phyloP scores from a whole-genome alignment of 1,284 basidiomycete genomes.

The Pyrrhoderma noxium region DNA sequence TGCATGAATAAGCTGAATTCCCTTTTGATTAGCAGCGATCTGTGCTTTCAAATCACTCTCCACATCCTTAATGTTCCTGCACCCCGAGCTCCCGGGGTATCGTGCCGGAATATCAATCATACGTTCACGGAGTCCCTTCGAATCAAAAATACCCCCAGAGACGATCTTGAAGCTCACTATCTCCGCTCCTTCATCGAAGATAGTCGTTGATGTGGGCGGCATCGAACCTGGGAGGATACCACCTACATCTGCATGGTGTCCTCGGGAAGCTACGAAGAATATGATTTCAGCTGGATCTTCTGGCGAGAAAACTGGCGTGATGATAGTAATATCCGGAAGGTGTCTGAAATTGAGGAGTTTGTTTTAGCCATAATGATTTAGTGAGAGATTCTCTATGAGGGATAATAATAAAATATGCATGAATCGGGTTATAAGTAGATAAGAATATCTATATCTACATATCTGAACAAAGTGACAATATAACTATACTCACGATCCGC shows the following conservation, averaged over 20 bases:
- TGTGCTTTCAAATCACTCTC: slow-evolving; percentile 94
- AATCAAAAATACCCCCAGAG: slow-evolving; percentile 72
- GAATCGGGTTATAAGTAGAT: too few relatives aligned
- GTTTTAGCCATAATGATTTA: too few relatives aligned
- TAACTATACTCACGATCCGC: slow-evolving; percentile 59
- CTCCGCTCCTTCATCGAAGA: slow-evolving; percentile 92
- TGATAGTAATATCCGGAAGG: slow-evolving; percentile 83
- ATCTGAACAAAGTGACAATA: slow-evolving; percentile 1
- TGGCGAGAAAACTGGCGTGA: slow-evolving; percentile 74
- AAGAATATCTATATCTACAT: too few relatives aligned
- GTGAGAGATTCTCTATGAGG: not conserved
- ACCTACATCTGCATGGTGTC: slow-evolving; percentile 78
- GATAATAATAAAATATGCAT: too few relatives aligned
- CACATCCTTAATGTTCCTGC: slow-evolving; percentile 80
- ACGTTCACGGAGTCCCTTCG: slow-evolving; percentile 64
- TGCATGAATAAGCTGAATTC: slow-evolving; percentile 73
- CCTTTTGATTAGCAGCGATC: slow-evolving; percentile 95
- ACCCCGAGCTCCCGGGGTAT: slow-evolving; percentile 80
- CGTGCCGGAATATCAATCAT: slow-evolving; percentile 84
- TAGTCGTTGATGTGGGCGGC: slow-evolving; percentile 86
- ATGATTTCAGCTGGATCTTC: slow-evolving; percentile 67
- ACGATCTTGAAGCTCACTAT: slow-evolving; percentile 95
- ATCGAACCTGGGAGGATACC: slow-evolving; percentile 84
- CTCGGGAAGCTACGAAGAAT: slow-evolving; percentile 88
- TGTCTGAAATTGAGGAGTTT: slow-evolving; percentile 38